A percentile compares a stretch with the other conserved stretches of the same genome.
Evolutionary conservation across 768 basidiomycete genomes (phyloP).

Genomic region (Tubosaeta sp.): DNA sequence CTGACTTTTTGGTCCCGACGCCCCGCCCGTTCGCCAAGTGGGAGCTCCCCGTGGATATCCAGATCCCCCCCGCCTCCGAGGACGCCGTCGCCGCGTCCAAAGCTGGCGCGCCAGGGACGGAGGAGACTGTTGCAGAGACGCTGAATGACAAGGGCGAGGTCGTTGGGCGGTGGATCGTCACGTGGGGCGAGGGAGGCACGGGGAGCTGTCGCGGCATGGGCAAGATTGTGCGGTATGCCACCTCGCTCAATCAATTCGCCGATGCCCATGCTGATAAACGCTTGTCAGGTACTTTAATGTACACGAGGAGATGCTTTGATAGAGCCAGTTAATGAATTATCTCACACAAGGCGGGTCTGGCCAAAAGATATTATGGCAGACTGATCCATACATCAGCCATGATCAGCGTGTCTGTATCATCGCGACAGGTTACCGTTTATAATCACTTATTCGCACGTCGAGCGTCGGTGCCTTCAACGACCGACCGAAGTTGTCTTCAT

Average conservation of each 20-base stretch:
- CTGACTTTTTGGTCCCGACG: slow-evolving; percentile 64
- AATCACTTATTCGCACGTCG: not conserved
- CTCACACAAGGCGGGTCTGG: no score
- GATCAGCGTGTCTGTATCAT: not conserved
- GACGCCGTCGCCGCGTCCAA: slow-evolving; percentile 30
- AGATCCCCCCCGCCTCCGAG: slow-evolving; percentile 37
- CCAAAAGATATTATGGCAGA: not conserved
- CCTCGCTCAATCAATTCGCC: not conserved
- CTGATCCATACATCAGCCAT: not conserved
- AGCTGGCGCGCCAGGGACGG: slow-evolving; percentile 41
- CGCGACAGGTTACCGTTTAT: not conserved
- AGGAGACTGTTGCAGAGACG: slow-evolving; percentile 83
- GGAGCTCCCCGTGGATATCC: slow-evolving; percentile 61
- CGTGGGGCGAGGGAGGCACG: slow-evolving; percentile 62
- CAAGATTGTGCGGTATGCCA: slow-evolving; percentile 57
- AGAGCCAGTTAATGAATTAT: not conserved
- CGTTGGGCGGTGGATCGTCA: slow-evolving; percentile 74
- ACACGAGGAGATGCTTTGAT: slow-evolving; percentile 44
- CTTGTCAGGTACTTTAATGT: slow-evolving; percentile 45
- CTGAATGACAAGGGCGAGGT: slow-evolving; percentile 52
- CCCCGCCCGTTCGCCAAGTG: slow-evolving; percentile 73
- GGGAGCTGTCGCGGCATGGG: slow-evolving; percentile 66
- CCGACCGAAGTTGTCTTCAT: not conserved
- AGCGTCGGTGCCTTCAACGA: not conserved
- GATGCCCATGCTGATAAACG: not conserved